Evolutionary conservation across 2,329 filamentous ascomycete species (phyloP).

Genomic region (Microdochium paspali): DNA sequence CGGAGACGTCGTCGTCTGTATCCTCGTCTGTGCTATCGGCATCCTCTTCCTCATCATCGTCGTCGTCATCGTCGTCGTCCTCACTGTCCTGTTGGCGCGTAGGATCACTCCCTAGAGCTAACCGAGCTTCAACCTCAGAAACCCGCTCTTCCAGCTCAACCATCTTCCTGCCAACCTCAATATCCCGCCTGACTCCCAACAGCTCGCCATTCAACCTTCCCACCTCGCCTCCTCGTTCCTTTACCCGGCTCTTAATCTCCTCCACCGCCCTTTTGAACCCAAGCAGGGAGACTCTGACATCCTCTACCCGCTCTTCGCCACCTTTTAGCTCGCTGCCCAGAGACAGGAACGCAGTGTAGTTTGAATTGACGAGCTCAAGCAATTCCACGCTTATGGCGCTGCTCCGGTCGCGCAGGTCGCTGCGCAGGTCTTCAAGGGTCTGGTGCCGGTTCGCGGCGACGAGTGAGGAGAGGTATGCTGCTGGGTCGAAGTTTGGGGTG

Average conservation of each 20-base stretch:
- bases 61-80: conserved; percentile 28
- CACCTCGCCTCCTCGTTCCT: conserved; percentile 54
- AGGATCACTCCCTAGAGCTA: conserved; percentile 39
- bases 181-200: conserved; percentile 48
- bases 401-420: conserved; percentile 74
- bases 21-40: conserved; percentile 20
- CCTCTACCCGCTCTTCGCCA: conserved; percentile 85
- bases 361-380: conserved; percentile 87
- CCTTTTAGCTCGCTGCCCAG: conserved; percentile 74
- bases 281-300: conserved; percentile 76
- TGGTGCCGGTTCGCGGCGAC: conserved; percentile 68
- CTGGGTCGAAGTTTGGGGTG: conserved; percentile 64
- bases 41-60: conserved; percentile 20
- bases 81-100: background rate
- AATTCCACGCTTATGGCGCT: conserved; percentile 76
- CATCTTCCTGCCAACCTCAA: conserved; percentile 52
- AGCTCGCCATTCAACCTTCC: conserved; percentile 56
- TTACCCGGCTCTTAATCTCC: conserved; percentile 59
- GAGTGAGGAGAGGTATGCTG: conserved; percentile 70
- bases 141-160: conserved; percentile 59
- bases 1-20: conserved; percentile 14
- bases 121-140: conserved; percentile 49
- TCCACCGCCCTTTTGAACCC: conserved; percentile 79
- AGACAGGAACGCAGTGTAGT: conserved; percentile 85
- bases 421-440: conserved; percentile 84